Percentiles rank a stretch among this genome's conserved stretches.
phyloP scores from a whole-genome alignment of 345 rosid species.

The Citrus australasica region DNA sequence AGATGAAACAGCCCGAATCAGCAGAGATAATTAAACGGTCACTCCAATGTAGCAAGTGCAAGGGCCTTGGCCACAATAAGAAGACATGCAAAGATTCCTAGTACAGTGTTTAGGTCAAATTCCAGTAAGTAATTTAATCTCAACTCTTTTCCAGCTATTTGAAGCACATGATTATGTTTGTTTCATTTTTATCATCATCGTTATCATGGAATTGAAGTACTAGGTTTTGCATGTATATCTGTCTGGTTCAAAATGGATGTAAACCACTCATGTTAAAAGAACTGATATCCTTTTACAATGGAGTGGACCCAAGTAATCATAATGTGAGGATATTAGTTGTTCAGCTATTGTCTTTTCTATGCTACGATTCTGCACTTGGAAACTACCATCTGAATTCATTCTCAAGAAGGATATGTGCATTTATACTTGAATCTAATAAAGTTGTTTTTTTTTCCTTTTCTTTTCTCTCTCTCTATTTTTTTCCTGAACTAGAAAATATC shows the following conservation, averaged over 20 bases:
- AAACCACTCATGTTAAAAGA: background rate
- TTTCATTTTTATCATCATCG: background rate
- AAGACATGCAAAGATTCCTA: conserved; percentile 73
- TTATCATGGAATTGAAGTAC: background rate
- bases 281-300: background rate
- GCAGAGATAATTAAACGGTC: conserved; percentile 68
- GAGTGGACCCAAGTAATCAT: background rate
- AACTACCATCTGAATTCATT: background rate
- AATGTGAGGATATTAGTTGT: background rate
- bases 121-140: conserved; percentile 23
- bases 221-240: background rate
- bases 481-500: too few relatives aligned
- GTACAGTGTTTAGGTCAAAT: conserved; percentile 19
- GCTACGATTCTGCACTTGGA: background rate
- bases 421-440: background rate
- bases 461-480: too few relatives aligned
- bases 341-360: background rate
- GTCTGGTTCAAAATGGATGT: background rate
- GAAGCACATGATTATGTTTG: background rate
- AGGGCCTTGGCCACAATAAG: conserved; percentile 95
- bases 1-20: conserved; percentile 61
- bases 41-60: conserved; percentile 97
- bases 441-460: background rate
- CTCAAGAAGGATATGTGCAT: background rate
- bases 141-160: conserved; percentile 15